These are phyloP conservation scores for Pseudognaphalium luteoalbum DNA, from an alignment of 129 eudicot genomes.

Conservation along the genomic window DNA sequence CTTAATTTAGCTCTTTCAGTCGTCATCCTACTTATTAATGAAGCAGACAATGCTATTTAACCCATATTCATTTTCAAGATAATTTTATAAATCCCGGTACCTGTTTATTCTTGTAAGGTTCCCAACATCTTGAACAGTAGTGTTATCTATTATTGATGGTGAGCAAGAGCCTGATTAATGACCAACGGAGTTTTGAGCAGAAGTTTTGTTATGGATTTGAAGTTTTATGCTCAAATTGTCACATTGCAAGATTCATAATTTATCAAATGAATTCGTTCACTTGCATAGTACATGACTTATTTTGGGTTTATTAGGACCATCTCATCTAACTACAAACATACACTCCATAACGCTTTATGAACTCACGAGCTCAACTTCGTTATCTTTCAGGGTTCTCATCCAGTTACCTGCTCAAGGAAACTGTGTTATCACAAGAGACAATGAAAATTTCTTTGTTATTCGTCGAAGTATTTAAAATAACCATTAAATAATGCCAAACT, in stretches of 20 bases:
- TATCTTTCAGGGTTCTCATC: background rate
- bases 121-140: too few species aligned
- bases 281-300: background rate
- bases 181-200: background rate
- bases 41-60: too few species aligned
- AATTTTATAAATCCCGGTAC: too few species aligned
- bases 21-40: too few species aligned
- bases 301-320: background rate
- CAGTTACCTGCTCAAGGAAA: constrained; percentile 21
- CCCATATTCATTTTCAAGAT: too few species aligned
- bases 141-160: too few species aligned
- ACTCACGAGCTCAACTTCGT: background rate
- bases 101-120: too few species aligned
- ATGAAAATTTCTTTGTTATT: background rate
- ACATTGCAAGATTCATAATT: constrained; percentile 29
- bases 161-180: too few species aligned
- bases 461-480: background rate
- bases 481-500: background rate
- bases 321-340: background rate
- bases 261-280: background rate
- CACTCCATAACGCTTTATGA: constrained; percentile 1
- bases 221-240: background rate
- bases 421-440: background rate
- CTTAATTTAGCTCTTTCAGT: too few species aligned
- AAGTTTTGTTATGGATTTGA: too few species aligned